Evolutionary conservation across 495 filamentous ascomycete genomes (phyloP).

Genomic region (Podospora pseudoanserina): DNA sequence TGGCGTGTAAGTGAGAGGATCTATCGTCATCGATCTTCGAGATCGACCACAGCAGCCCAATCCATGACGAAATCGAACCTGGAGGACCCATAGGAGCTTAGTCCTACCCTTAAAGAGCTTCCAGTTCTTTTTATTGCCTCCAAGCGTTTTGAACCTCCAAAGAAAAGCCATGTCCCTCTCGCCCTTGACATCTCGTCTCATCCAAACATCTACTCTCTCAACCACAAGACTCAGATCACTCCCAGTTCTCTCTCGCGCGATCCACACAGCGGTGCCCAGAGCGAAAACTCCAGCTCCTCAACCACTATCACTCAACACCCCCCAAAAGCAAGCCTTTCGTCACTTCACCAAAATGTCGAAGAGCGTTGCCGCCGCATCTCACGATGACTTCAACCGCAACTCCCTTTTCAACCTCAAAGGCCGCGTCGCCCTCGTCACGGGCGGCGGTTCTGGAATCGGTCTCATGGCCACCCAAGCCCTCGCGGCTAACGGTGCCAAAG

Average conservation of each 20-base stretch:
- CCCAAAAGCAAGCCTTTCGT: slow-evolving; percentile 4
- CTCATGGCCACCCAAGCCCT: slow-evolving; percentile 79
- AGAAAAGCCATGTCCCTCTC: slow-evolving; percentile 10
- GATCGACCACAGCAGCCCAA: neutral
- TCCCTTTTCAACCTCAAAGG: slow-evolving; percentile 60
- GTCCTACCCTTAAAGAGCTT: neutral
- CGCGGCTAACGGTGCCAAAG: slow-evolving; percentile 73
- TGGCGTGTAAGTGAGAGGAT: slow-evolving; percentile 8
- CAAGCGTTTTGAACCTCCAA: neutral
- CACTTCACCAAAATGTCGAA: slow-evolving; percentile 42
- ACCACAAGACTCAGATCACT: slow-evolving; percentile 13
- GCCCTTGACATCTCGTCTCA: slow-evolving; percentile 8
- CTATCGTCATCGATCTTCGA: slow-evolving; percentile 10
- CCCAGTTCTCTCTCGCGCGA: neutral
- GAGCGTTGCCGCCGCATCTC: slow-evolving; percentile 31
- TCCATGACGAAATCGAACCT: neutral
- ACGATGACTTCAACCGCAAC: slow-evolving; percentile 47
- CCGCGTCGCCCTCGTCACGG: slow-evolving; percentile 61
- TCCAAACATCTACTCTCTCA: slow-evolving; percentile 2
- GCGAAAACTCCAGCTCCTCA: neutral
- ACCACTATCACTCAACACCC: slow-evolving; percentile 2
- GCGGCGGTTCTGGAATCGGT: slow-evolving; percentile 55
- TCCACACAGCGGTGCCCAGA: neutral
- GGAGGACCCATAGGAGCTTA: neutral
- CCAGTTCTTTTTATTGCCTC: neutral